phyloP scores from a whole-genome alignment of 108 stramenopile genomes.

The Cyclotella sp. region DNA sequence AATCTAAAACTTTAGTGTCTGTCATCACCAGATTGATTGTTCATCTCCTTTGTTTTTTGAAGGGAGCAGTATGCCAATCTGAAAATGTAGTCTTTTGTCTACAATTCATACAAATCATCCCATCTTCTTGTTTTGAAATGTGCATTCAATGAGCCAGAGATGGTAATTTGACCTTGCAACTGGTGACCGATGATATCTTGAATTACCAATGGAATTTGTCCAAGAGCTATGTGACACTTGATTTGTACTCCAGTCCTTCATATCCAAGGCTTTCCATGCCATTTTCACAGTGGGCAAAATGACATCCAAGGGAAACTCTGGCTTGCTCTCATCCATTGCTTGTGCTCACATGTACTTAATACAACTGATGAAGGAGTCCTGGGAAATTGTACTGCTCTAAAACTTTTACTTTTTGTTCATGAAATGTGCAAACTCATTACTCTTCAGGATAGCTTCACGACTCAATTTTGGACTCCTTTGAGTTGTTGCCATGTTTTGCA shows the following conservation, averaged over 20 bases:
- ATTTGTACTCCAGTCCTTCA: constrained; percentile 63
- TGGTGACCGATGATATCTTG: constrained; percentile 64
- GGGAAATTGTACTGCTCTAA: constrained; percentile 66
- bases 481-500: constrained; percentile 11
- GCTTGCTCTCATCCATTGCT: constrained; percentile 25
- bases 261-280: constrained; percentile 64
- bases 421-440: not conserved
- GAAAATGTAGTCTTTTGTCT: constrained; percentile 76
- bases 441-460: not conserved
- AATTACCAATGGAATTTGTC: constrained; percentile 29
- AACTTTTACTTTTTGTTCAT: constrained; percentile 42
- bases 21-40: not conserved
- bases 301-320: constrained; percentile 24
- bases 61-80: constrained; percentile 73
- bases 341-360: constrained; percentile 34
- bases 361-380: constrained; percentile 61
- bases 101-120: constrained; percentile 79
- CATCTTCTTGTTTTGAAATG: constrained; percentile 67
- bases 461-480: not conserved
- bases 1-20: constrained; percentile 70
- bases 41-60: constrained; percentile 43
- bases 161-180: constrained; percentile 55
- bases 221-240: constrained; percentile 42
- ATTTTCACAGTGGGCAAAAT: constrained; percentile 56
- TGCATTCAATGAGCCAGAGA: constrained; percentile 76